Conservation (phyloP, 768 basidiomycete species). For the Pleurotus citrinopileatus region DNA sequence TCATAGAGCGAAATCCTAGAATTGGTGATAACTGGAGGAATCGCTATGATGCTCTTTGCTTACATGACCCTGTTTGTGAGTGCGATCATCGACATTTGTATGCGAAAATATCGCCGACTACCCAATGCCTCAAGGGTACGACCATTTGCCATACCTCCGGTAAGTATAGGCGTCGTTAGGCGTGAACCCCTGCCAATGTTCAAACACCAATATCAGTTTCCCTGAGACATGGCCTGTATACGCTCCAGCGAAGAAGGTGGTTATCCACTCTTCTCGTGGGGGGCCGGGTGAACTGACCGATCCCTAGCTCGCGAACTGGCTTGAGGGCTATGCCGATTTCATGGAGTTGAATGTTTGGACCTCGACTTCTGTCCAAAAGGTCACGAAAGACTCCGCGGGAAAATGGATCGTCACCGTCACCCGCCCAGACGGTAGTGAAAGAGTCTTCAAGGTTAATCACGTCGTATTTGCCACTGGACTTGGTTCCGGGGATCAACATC, state of each 20-base stretch:
- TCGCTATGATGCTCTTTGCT: constrained; percentile 62
- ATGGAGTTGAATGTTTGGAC: constrained; percentile 54
- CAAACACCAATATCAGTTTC: constrained; percentile 36
- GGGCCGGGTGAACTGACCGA: not conserved
- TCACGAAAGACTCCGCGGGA: constrained; percentile 21
- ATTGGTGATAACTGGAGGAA: constrained; percentile 68
- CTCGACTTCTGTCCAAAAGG: constrained; percentile 30
- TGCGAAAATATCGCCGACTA: too few species aligned
- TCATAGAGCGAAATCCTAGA: constrained; percentile 60
- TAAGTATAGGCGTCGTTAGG: constrained; percentile 31
- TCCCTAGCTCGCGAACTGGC: constrained; percentile 58
- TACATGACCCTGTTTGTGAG: constrained; percentile 70
- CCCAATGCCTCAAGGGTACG: constrained; percentile 50
- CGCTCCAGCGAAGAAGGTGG: constrained; percentile 50
- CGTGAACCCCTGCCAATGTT: not conserved
- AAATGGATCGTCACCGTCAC: constrained; percentile 43
- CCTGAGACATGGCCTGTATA: constrained; percentile 60
- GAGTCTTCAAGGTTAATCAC: constrained; percentile 43
- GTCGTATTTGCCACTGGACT: constrained; percentile 54
- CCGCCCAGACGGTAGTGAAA: constrained; percentile 27
- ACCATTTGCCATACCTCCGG: constrained; percentile 50
- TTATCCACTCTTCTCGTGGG: not conserved
- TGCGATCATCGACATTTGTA: constrained; percentile 18
- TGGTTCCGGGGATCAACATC: constrained; percentile 29
- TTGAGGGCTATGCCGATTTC: constrained; percentile 32